A percentile compares a stretch with the other conserved stretches of the same genome.
Conservation (phyloP, 169 alveolate genomes). For the Perkinsus olseni region DNA sequence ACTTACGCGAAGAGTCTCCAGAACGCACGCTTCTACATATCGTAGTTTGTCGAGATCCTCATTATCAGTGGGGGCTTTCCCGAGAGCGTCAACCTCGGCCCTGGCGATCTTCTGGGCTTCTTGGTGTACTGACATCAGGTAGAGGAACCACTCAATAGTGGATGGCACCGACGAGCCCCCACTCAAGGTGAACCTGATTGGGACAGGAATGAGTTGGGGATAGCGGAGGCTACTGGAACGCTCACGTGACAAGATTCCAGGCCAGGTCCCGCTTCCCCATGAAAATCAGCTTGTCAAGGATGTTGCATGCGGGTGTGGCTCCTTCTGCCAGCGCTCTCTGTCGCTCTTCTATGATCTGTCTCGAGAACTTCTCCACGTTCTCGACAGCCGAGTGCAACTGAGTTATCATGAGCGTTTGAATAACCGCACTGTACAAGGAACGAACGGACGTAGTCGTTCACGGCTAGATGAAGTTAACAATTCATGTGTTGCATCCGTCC, state of each 20-base stretch:
- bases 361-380: neutral
- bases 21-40: neutral
- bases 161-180: neutral
- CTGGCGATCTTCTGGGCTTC: neutral
- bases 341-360: neutral
- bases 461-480: too few relatives aligned
- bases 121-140: neutral
- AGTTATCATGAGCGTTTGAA: too few relatives aligned
- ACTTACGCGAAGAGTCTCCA: neutral
- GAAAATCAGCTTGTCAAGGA: neutral
- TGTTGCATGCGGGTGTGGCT: neutral
- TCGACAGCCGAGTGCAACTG: neutral
- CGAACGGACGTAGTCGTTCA: neutral
- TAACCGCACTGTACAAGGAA: neutral
- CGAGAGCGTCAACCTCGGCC: neutral
- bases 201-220: neutral
- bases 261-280: neutral
- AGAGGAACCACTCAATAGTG: neutral
- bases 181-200: neutral
- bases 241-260: neutral
- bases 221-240: neutral
- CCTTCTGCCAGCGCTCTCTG: neutral
- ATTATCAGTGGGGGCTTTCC: neutral
- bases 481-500: too few relatives aligned
- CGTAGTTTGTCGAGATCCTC: neutral